Percentiles rank a stretch among this genome's conserved stretches.
phyloP scores from a whole-genome alignment of 1,284 basidiomycete species.

The Pseudozyma sp. region DNA sequence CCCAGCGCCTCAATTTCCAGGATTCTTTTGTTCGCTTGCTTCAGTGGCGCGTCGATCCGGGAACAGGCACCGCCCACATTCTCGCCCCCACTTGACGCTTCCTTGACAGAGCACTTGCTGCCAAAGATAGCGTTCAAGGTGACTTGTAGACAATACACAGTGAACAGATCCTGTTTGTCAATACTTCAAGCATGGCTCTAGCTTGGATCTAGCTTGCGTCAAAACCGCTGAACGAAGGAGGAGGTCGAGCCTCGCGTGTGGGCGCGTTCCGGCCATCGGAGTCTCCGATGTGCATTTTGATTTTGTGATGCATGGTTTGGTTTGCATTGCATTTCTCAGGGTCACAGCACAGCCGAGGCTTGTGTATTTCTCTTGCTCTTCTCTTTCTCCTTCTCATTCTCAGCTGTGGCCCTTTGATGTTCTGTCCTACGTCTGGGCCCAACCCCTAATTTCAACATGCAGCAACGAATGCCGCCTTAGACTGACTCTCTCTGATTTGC shows the following conservation, averaged over 20 bases:
- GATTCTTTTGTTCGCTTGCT: no score
- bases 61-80: not conserved
- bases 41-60: not conserved
- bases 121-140: no score
- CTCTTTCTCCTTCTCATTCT: not conserved
- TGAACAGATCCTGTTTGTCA: no score
- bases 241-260: no score
- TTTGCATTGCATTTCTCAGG: slow-evolving; percentile 6
- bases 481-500: no score
- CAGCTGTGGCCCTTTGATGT: not conserved
- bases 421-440: not conserved
- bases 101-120: no score
- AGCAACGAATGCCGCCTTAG: no score
- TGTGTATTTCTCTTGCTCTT: not conserved
- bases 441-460: not conserved
- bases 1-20: no score
- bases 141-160: no score
- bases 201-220: no score
- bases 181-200: no score
- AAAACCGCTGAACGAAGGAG: no score
- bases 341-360: not conserved
- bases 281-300: not conserved
- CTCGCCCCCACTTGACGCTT: not conserved
- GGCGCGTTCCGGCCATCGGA: not conserved
- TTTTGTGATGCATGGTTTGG: not conserved